These are phyloP conservation scores for Pythium volutum DNA, from an alignment of 352 stramenopile species.

Conservation along the genomic window DNA sequence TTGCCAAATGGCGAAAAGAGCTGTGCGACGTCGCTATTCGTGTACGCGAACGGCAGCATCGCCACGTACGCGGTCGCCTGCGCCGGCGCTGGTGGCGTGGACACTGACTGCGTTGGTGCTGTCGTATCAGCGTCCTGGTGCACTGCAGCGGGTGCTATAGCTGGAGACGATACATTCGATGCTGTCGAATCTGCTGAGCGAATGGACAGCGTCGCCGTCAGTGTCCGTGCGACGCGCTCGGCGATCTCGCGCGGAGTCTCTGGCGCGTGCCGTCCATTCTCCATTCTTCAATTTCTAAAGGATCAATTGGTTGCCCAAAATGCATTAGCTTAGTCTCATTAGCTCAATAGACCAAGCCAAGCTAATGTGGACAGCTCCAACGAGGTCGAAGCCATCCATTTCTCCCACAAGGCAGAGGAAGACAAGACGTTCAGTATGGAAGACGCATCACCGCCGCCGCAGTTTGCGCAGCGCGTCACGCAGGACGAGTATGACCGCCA, in stretches of 20 bases:
- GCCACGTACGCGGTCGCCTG: slow-evolving; percentile 77
- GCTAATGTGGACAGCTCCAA: slow-evolving; percentile 7
- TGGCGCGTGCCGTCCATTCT: slow-evolving; percentile 1
- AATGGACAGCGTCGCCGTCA: slow-evolving; percentile 10
- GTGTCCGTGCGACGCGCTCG: slow-evolving; percentile 12
- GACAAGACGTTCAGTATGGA: slow-evolving; percentile 3
- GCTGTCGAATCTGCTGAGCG: neutral
- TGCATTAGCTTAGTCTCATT: neutral
- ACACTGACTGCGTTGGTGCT: neutral
- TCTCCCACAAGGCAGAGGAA: neutral
- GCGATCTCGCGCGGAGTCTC: slow-evolving; percentile 17
- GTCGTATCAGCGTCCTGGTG: neutral
- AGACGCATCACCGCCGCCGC: neutral
- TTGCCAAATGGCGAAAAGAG: slow-evolving; percentile 76
- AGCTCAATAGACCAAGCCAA: neutral
- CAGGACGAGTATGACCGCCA: slow-evolving; percentile 53
- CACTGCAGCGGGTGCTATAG: neutral
- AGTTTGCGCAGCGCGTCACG: slow-evolving; percentile 22
- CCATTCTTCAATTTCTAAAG: slow-evolving; percentile 6
- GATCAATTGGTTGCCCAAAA: neutral
- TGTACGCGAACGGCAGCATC: slow-evolving; percentile 88
- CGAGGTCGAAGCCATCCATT: slow-evolving; percentile 1
- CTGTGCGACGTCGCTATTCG: slow-evolving; percentile 84
- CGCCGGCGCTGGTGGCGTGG: slow-evolving; percentile 2
- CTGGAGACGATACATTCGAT: neutral